Conservation (phyloP, 805 yeast genomes). For the Candida multigemmis region DNA sequence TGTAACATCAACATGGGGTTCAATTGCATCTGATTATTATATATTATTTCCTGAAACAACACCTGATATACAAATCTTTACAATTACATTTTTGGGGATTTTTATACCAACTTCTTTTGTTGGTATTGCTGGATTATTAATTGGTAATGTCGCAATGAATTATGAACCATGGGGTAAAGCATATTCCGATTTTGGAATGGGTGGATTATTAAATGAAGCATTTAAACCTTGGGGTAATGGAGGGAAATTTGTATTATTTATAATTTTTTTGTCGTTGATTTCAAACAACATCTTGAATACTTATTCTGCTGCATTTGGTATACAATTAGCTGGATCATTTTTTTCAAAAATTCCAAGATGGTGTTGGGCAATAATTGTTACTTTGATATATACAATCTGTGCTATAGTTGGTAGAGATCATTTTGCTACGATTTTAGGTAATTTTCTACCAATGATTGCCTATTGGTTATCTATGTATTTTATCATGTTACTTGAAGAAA, state of each 20-base stretch:
- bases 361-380: constrained; percentile 25
- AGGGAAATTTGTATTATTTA: constrained; percentile 22
- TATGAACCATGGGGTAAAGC: constrained; percentile 24
- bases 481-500: constrained; percentile 23
- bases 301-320: constrained; percentile 24
- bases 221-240: constrained; percentile 28
- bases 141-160: constrained; percentile 22
- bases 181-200: constrained; percentile 18
- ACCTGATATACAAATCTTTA: constrained; percentile 13
- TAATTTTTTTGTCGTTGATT: constrained; percentile 21
- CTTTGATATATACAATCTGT: constrained; percentile 20
- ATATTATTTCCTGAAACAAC: constrained; percentile 22
- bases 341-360: constrained; percentile 25
- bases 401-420: constrained; percentile 24
- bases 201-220: constrained; percentile 20
- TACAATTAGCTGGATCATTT: constrained; percentile 19
- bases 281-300: constrained; percentile 29
- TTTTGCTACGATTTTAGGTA: constrained; percentile 23
- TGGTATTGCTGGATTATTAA: constrained; percentile 18
- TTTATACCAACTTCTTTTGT: constrained; percentile 25
- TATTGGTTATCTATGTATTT: constrained; percentile 33
- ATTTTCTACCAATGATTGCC: constrained; percentile 32
- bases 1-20: constrained; percentile 27
- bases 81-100: constrained; percentile 17
- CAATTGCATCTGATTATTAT: constrained; percentile 25